Base-by-base conservation (phyloP, 768 basidiomycete genomes). In the Leccinum aurantiacum region DNA sequence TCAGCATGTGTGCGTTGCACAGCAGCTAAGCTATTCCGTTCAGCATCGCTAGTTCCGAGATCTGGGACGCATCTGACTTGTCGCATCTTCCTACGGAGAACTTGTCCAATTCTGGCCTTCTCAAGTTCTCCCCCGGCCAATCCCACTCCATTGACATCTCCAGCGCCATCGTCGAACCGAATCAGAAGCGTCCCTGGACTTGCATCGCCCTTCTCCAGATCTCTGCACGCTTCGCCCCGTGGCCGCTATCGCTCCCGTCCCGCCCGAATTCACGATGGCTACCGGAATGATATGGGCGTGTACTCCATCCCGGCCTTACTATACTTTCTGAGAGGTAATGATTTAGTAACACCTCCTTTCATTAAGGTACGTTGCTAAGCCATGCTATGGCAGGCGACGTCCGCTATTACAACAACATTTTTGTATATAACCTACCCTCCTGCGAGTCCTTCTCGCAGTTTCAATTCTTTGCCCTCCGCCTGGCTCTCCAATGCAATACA, bases 321-420 rank as follows among this genome's bases (percentile, higher is more conserved):
- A 68, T 74, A 63, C 69, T 70, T 58, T 67, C 63, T 66, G 44
- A 69, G 66, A 75, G 65, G 74, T 74, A 74, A 74, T 74, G 65
- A 75, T 74, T 75, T 71, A 74, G 73, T 74, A 74, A 74, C 72
- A 48, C 57, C 46, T 74, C 64, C 58, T 46, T 74, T 71, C 74
- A 74, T 74, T 74, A 74, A 74, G 73, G 73, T 72, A 74, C 73
- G 64, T 69, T 72, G 69, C 72, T 69, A 75, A 67, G 71, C 71
- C 72, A 74, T 71, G 60, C 64, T 44, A 62, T 71, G 67, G 65
- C 69, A 75, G 72, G 67, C 72, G 70, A 75, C 71, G 63, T 69
- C 73, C 72, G 60, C 67, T 66, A 73, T 69, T 69, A 75, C 67
- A 69, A 63, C 65, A 62, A 60, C 57, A 60, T 65, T 74, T 68